These are phyloP conservation scores for Prunus yedoensis DNA, from an alignment of 331 rosid genomes.

Conservation along the genomic window DNA sequence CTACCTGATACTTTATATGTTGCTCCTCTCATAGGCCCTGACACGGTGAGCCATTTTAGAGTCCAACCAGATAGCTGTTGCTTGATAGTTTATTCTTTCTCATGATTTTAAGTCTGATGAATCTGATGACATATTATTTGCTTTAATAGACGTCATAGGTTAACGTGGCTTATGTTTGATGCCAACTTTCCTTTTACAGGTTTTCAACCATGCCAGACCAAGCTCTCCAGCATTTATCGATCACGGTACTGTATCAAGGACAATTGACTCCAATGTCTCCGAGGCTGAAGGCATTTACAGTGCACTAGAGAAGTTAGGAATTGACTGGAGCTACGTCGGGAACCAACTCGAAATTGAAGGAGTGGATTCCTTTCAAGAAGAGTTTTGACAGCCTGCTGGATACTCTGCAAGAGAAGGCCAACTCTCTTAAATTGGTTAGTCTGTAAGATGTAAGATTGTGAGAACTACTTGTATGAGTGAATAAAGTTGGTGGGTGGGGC, in stretches of 20 bases:
- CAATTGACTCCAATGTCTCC: slow-evolving; percentile 83
- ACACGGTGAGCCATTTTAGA: slow-evolving; percentile 60
- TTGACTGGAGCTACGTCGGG: slow-evolving; percentile 81
- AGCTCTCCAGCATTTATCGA: slow-evolving; percentile 91
- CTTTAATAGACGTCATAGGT: too few species aligned
- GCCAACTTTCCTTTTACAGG: slow-evolving; percentile 40
- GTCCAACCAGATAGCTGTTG: slow-evolving; percentile 14
- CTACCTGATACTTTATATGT: slow-evolving; percentile 94
- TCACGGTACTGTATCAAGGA: slow-evolving; percentile 85
- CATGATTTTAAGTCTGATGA: not conserved
- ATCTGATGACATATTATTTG: too few species aligned
- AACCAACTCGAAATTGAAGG: slow-evolving; percentile 88
- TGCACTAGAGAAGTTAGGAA: slow-evolving; percentile 89
- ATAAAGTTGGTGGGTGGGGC: slow-evolving; percentile 39
- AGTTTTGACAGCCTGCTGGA: slow-evolving; percentile 92
- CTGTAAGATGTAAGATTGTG: slow-evolving; percentile 34
- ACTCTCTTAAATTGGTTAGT: slow-evolving; percentile 73
- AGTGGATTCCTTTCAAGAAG: slow-evolving; percentile 90
- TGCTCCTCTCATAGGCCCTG: slow-evolving; percentile 97
- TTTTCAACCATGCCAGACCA: slow-evolving; percentile 99
- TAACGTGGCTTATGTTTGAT: not conserved
- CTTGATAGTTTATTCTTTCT: not conserved
- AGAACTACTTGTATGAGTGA: slow-evolving; percentile 23
- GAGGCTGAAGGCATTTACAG: slow-evolving; percentile 94
- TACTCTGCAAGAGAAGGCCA: slow-evolving; percentile 94